Conservation (phyloP, 1,139 yeast species). For the Yamadazyma sp. region DNA sequence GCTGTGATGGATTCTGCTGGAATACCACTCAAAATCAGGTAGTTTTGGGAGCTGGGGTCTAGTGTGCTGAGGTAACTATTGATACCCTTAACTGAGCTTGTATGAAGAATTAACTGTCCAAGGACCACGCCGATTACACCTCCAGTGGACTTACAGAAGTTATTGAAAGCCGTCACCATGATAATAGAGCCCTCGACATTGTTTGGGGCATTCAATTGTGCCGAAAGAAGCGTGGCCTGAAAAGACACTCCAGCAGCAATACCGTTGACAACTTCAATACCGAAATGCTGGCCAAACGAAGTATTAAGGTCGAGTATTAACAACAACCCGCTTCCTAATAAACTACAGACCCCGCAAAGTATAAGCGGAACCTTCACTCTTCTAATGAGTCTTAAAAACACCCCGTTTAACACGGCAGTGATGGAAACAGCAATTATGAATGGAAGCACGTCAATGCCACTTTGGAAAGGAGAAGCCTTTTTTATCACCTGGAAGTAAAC, state of each 20-base stretch:
- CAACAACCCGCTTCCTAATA: conserved; percentile 55
- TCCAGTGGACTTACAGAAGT: conserved; percentile 48
- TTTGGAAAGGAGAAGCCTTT: conserved; percentile 48
- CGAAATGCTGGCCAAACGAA: conserved; percentile 42
- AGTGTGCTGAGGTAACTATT: conserved; percentile 16
- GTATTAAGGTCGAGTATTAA: conserved; percentile 40
- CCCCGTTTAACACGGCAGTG: conserved; percentile 47
- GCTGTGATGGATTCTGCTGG: conserved; percentile 24
- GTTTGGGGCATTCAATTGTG: conserved; percentile 57
- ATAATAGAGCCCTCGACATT: conserved; percentile 49
- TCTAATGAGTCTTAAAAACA: conserved; percentile 46
- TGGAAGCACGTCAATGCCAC: conserved; percentile 61
- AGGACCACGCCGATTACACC: conserved; percentile 49
- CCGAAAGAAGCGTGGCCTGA: conserved; percentile 52
- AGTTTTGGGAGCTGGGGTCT: conserved; percentile 16
- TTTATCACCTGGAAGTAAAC: conserved; percentile 57
- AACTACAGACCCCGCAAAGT: conserved; percentile 41
- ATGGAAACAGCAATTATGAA: conserved; percentile 52
- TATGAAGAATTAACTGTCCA: conserved; percentile 47
- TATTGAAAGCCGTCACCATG: conserved; percentile 47
- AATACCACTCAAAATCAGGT: conserved; percentile 16
- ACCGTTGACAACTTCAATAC: conserved; percentile 55
- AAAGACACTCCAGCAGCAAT: conserved; percentile 53
- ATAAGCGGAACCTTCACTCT: conserved; percentile 49
- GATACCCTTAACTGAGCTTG: conserved; percentile 26